Base-by-base conservation (phyloP, 176 grass and related monocot genomes). In the Carex kokanica region DNA sequence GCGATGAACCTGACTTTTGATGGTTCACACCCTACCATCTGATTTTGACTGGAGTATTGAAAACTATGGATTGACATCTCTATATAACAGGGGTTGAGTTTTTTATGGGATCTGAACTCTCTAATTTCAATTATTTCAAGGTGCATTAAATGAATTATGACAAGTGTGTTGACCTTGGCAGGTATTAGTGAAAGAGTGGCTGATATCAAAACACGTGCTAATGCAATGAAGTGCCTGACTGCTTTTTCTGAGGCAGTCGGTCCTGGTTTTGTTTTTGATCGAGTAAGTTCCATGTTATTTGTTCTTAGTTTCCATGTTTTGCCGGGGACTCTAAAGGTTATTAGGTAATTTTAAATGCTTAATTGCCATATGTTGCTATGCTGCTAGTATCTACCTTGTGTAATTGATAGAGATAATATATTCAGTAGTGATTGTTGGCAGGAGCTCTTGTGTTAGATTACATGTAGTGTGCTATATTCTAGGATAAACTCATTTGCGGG, bases 221-320 rank as follows among this genome's bases (percentile, higher is more conserved):
- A 90, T 89, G 93, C 96, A 85, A 95, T 93, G 91, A 99, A 99
- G 84, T 99, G 96, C 77, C 91, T 99, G 66, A 95, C 96, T 16
- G 86, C 88, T 62, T 95, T 99, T 75, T 91, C 93, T 65, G 96
- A 99, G 85, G 89, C 96, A 66, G 96, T 95, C 65, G 91, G 96
- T 86, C 96, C 96, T 1, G 96, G 96, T 70, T 99, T 99, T 85
- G 88, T 95, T 71, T 99, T 99, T 93, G 96, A 99, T 2, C 88
- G 96, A 86, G 96, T 99, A 93, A 86, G 91, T 4, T 47, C 24
- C 11, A 71, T 68, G n/a, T 21, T 11, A 21, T 86, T 60, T 67
- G 38, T 56, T 64, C 52, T 40, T 64, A 38, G 51, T 34, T 88
- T 74, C 18, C 2, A 55, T 16, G 13, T 77, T 55, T 47, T 24